Evolutionary conservation across 345 rosid genomes (phyloP).

Genomic region (Pugionium cornutum): DNA sequence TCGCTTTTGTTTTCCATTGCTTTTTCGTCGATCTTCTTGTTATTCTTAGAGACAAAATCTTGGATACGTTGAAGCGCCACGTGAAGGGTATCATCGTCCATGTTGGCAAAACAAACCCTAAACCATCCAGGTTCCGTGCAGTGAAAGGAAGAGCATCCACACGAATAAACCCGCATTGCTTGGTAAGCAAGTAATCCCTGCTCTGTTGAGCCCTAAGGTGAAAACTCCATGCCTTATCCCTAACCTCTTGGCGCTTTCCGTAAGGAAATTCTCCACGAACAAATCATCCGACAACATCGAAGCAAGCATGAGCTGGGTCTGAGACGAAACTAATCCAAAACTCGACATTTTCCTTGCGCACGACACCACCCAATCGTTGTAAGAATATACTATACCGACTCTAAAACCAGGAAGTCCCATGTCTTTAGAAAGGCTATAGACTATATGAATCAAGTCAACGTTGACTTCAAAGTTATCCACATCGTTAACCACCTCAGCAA

Average conservation of each 20-base stretch:
- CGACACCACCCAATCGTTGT: slow-evolving; percentile 61
- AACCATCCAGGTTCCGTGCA: slow-evolving; percentile 87
- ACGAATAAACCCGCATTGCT: slow-evolving; percentile 68
- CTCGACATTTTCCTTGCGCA: slow-evolving; percentile 84
- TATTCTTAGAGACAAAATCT: slow-evolving; percentile 43
- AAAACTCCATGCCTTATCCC: slow-evolving; percentile 49
- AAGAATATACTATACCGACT: slow-evolving; percentile 79
- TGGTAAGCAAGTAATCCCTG: slow-evolving; percentile 54
- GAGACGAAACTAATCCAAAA: slow-evolving; percentile 77
- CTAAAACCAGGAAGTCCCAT: slow-evolving; percentile 87
- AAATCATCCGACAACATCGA: slow-evolving; percentile 67
- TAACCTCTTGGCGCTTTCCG: slow-evolving; percentile 58
- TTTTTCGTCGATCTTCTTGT: slow-evolving; percentile 21
- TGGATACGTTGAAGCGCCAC: slow-evolving; percentile 62
- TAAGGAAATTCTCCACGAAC: slow-evolving; percentile 51
- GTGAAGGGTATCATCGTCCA: slow-evolving; percentile 61
- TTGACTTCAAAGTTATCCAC: slow-evolving; percentile 45
- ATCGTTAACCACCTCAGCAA: slow-evolving; percentile 61
- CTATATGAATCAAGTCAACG: slow-evolving; percentile 63
- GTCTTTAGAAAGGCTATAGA: slow-evolving; percentile 88
- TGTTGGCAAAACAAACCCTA: slow-evolving; percentile 86
- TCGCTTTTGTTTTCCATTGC: slow-evolving; percentile 27
- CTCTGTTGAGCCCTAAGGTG: slow-evolving; percentile 49
- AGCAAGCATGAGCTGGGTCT: slow-evolving; percentile 71
- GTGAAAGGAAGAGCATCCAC: slow-evolving; percentile 82